A percentile compares a stretch with the other conserved stretches of the same genome.
Evolutionary conservation across 306 rosid species (phyloP).

Genomic region (Lablab purpureus): DNA sequence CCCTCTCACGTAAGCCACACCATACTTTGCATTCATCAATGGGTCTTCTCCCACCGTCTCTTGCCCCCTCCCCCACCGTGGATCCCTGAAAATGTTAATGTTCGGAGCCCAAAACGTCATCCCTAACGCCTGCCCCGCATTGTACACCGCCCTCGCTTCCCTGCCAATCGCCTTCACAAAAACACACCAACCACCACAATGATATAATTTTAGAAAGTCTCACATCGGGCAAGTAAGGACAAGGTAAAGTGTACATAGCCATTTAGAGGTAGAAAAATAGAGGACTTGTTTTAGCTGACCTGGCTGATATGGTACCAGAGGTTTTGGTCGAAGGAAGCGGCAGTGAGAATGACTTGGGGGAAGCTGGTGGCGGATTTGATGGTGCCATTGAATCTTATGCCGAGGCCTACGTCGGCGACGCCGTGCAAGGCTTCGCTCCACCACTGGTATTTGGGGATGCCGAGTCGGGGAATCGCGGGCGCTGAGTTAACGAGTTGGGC

Average conservation of each 20-base stretch:
- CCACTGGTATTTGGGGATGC: constrained; percentile 86
- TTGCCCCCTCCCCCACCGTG: constrained; percentile 98
- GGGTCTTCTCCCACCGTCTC: constrained; percentile 99
- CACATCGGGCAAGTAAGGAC: not conserved
- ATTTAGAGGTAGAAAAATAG: too few relatives aligned
- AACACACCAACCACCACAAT: not conserved
- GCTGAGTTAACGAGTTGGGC: constrained; percentile 87
- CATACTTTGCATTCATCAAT: constrained; percentile 58
- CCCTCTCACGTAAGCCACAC: constrained; percentile 80
- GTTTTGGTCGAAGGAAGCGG: constrained; percentile 73
- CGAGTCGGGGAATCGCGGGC: constrained; percentile 83
- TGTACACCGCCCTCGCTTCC: constrained; percentile 82
- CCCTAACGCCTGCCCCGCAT: constrained; percentile 80
- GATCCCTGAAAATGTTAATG: constrained; percentile 90
- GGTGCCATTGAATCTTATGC: constrained; percentile 58
- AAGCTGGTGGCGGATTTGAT: constrained; percentile 74
- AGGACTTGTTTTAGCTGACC: constrained; percentile 29
- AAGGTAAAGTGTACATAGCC: not conserved
- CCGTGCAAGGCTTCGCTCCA: constrained; percentile 96
- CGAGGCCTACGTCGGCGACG: constrained; percentile 62
- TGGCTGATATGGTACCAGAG: constrained; percentile 87
- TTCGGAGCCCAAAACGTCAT: constrained; percentile 99
- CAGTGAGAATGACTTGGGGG: constrained; percentile 96
- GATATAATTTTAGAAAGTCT: not conserved
- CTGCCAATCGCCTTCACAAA: constrained; percentile 70